phyloP scores from a whole-genome alignment of 352 stramenopile species.

The Phytophthora pistaciae region DNA sequence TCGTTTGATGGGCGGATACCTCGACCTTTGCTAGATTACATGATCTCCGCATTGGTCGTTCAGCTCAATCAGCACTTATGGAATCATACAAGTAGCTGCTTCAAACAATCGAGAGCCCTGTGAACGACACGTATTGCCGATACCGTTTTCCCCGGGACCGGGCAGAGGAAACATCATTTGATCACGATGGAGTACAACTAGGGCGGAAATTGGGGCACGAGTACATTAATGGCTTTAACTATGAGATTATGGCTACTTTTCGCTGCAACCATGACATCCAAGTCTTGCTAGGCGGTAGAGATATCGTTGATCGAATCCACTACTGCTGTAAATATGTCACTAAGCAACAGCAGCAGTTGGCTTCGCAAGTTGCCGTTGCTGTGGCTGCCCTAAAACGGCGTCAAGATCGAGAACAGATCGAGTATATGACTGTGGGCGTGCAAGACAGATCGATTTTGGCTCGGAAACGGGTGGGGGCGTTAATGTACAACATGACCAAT shows the following conservation, averaged over 20 bases:
- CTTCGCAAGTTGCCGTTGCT: slow-evolving; percentile 4
- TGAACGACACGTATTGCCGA: neutral
- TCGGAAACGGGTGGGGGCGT: slow-evolving; percentile 2
- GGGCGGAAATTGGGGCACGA: slow-evolving; percentile 4
- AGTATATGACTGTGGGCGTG: neutral
- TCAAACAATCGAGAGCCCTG: neutral
- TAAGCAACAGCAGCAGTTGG: slow-evolving; percentile 4
- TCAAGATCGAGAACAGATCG: slow-evolving; percentile 3
- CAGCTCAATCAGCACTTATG: slow-evolving; percentile 18
- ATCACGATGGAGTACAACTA: neutral
- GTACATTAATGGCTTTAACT: slow-evolving; percentile 18
- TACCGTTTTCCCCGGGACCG: slow-evolving; percentile 6
- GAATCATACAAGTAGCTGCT: slow-evolving; percentile 13
- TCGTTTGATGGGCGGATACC: neutral
- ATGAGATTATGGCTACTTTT: slow-evolving; percentile 13
- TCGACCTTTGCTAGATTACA: slow-evolving; percentile 8
- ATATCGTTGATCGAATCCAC: slow-evolving; percentile 5
- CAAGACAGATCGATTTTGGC: neutral
- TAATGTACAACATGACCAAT: neutral
- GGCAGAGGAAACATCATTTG: neutral
- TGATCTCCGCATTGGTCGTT: slow-evolving; percentile 8
- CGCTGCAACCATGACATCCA: slow-evolving; percentile 6
- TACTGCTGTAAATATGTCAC: slow-evolving; percentile 23
- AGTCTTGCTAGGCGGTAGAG: slow-evolving; percentile 9
- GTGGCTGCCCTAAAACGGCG: slow-evolving; percentile 4